Evolutionary conservation across 2,329 filamentous ascomycete species (phyloP).

Genomic region (Gaeumannomyces tritici): DNA sequence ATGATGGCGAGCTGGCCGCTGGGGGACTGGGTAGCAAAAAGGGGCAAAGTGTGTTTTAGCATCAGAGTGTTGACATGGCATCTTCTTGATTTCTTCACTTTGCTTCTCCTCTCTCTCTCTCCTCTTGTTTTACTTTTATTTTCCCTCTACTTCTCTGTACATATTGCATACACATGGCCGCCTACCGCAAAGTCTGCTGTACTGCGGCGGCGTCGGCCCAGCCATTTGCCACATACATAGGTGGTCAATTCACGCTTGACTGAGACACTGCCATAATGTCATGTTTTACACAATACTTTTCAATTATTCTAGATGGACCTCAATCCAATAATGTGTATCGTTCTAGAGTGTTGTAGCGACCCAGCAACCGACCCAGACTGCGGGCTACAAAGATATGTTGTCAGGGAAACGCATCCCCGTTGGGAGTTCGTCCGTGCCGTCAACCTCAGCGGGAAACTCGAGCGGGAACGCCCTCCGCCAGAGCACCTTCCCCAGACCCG

Average conservation of each 20-base stretch:
- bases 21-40: not conserved
- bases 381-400: too few relatives aligned
- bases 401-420: not conserved
- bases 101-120: not conserved
- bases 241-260: not conserved
- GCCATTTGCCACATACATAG: not conserved
- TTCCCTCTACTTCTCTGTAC: not conserved
- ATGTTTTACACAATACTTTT: too few relatives aligned
- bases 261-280: too few relatives aligned
- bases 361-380: too few relatives aligned
- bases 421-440: not conserved
- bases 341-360: too few relatives aligned
- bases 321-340: too few relatives aligned
- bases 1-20: too few relatives aligned
- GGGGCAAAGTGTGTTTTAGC: too few relatives aligned
- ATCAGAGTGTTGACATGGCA: not conserved
- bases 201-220: not conserved
- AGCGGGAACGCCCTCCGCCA: constrained; percentile 19
- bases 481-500: constrained; percentile 32
- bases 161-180: not conserved
- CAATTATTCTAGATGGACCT: too few relatives aligned
- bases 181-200: not conserved
- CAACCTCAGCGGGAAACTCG: not conserved
- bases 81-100: not conserved
- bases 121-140: not conserved